Base-by-base conservation (phyloP, 1,139 yeast genomes). In the Sugiyamaella xylanicola region DNA sequence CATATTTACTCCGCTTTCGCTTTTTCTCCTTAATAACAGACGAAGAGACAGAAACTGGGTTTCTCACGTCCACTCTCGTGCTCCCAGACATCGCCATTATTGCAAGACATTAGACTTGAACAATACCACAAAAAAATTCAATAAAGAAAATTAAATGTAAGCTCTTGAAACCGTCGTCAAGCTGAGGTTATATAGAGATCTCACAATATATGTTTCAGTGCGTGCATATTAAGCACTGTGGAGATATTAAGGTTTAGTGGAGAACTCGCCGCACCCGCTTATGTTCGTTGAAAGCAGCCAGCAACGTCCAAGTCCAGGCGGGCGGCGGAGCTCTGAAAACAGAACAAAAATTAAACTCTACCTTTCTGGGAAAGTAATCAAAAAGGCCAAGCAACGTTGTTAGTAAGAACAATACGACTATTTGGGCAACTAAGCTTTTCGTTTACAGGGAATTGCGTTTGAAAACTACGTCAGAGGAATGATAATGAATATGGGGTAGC, bases 1-100 rank as follows among this genome's bases (percentile, higher is more conserved):
- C 64, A 41, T 61, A 61, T 55, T 61, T 61, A 27, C 54, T 54
- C 16, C 64, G 53, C 51, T 61, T 61, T 17, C 55, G 22, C 37
- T 32, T 41, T 19, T 48, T 48, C 21, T 41, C 53, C 22, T 29
- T 49, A 25, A 17, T 13, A 22, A 21, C 46, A 5, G 40, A 4
- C 11, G 9, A 11, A 16, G 40, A 32, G 20, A 40, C 19, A 2
- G 19, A 19, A 4, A 17, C 27, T 15, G 39, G 22, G 19, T 13
- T 35, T 5, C 16, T 17, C 13, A 15, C 13, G 19, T 35, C 48
- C 29, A 45, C 39, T 45, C 15, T 17, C 11, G 15, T 45, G 27
- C 16, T 22, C 16, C 25, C 27, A 17, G 48, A 32, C 35, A 37
- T 4, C 44, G 44, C 19, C 44, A 41, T 41, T 19, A 9, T 41